Conservation (phyloP, 73 alveolate genomes). For the Paramecium pentaurelia region DNA sequence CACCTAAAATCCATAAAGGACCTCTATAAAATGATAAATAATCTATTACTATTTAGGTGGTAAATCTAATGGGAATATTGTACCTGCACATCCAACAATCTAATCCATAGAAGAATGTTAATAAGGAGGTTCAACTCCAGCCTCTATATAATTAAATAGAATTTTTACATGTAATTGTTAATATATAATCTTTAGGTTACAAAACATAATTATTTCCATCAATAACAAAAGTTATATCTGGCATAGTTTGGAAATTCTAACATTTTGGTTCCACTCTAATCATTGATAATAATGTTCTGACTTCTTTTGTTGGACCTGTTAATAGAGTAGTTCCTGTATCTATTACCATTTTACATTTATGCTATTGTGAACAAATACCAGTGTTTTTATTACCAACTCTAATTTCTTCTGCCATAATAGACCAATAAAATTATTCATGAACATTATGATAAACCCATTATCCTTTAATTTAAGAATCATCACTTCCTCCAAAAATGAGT, state of each 20-base stretch:
- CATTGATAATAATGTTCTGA: conserved; percentile 44
- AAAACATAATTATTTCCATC: conserved; percentile 56
- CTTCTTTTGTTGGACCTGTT: conserved; percentile 61
- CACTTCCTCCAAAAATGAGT: conserved; percentile 56
- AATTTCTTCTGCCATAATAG: conserved; percentile 58
- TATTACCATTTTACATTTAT: conserved; percentile 47
- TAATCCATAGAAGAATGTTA: conserved; percentile 16
- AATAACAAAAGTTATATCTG: conserved; percentile 59
- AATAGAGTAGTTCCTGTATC: conserved; percentile 66
- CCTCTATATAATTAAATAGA: background rate
- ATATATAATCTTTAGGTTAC: conserved; percentile 55
- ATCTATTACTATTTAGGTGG: background rate
- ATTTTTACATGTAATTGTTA: conserved; percentile 13
- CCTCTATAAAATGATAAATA: background rate
- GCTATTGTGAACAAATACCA: conserved; percentile 30
- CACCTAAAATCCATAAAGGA: conserved; percentile 68
- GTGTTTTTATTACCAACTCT: conserved; percentile 50
- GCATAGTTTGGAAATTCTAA: conserved; percentile 8
- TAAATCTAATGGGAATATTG: conserved; percentile 17
- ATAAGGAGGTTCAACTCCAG: conserved; percentile 31
- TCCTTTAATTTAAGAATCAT: conserved; percentile 32
- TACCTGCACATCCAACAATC: conserved; percentile 37
- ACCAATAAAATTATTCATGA: conserved; percentile 63
- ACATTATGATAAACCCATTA: conserved; percentile 48
- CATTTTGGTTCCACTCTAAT: conserved; percentile 42